Evolutionary conservation across 2,329 filamentous ascomycete genomes (phyloP).

Genomic region (Madurella fahalii): DNA sequence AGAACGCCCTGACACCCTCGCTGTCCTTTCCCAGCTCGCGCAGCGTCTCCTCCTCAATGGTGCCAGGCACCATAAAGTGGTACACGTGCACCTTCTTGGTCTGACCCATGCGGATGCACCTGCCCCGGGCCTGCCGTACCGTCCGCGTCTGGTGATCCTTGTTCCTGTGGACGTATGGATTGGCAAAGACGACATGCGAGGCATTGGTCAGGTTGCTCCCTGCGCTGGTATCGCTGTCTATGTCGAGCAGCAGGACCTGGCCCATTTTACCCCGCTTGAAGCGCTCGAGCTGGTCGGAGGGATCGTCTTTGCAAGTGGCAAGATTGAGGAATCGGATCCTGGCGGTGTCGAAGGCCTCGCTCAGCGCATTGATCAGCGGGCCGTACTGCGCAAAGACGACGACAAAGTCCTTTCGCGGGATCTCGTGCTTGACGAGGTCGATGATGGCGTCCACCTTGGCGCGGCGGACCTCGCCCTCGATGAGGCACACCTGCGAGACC

Average conservation of each 20-base stretch:
- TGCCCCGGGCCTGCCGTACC: conserved; percentile 39
- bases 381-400: conserved; percentile 39
- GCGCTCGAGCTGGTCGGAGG: conserved; percentile 17
- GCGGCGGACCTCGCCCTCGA: conserved; percentile 5
- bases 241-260: conserved; percentile 35
- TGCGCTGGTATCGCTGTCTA: conserved; percentile 37
- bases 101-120: conserved; percentile 40
- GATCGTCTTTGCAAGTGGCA: neutral
- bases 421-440: conserved; percentile 23
- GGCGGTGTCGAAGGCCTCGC: conserved; percentile 1
- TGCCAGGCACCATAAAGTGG: conserved; percentile 37
- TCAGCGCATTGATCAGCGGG: conserved; percentile 28
- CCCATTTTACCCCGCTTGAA: conserved; percentile 28
- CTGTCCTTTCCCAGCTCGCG: conserved; percentile 4
- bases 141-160: conserved; percentile 33
- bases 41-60: conserved; percentile 39
- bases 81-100: conserved; percentile 35
- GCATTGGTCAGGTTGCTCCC: conserved; percentile 41
- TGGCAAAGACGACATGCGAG: conserved; percentile 41
- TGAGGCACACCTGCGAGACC: conserved; percentile 8
- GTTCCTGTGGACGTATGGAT: conserved; percentile 31
- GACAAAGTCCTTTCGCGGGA: conserved; percentile 26
- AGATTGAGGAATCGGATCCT: conserved; percentile 6
- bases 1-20: conserved; percentile 1
- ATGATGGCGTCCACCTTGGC: conserved; percentile 21